Base-by-base conservation (phyloP, 2,329 filamentous ascomycete species). In the Ophiostoma tasmaniense region DNA sequence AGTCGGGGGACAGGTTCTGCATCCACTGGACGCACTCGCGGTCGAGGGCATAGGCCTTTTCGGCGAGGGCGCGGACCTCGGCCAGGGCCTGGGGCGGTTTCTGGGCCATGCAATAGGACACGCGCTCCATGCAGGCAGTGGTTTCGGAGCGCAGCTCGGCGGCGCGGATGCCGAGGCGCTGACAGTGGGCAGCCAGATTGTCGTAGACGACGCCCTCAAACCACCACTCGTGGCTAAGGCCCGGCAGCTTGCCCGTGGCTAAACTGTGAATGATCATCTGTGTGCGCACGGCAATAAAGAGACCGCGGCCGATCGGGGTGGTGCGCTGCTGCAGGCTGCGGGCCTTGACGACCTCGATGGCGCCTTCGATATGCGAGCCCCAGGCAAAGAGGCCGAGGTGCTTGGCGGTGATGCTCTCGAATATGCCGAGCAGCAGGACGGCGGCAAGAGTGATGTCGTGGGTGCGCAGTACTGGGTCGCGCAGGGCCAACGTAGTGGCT, bases 351-450 rank as follows among this genome's bases (percentile, higher is more conserved):
- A 89, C 78, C 72, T 86, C 83, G 39, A 88, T 83, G n/a, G 87
- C 87, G 2, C 86, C 87, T 70, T 88, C 84, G n/a, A 85, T 82
- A 73, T 89, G 87, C 11, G 85, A 86, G 3, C 85, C 85, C 87
- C 87, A 89, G 1, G 85, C 85, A 68, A 83, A 78, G 74, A 83
- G 82, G 42, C 82, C 84, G 66, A 84, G 77, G 67, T 84, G 81
- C 70, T 82, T 83, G 14, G 84, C 82, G 0, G 82, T 83, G 62
- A 88, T 87, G 68, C 81, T 85, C 78, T 89, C 87, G 71, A 86
- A 89, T 28, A 88, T 78, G 0, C 86, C 84, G 33, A 89, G 75
- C 70, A 89, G 77, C 39, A 89, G 76, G 20, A 89, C 85, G 0
- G 86, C 81, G 1, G 84, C 86, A 14, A 89, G 73, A 0, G 86